These are phyloP conservation scores for Lachnellula willkommii DNA, from an alignment of 2,329 filamentous ascomycete species.

Conservation along the genomic window DNA sequence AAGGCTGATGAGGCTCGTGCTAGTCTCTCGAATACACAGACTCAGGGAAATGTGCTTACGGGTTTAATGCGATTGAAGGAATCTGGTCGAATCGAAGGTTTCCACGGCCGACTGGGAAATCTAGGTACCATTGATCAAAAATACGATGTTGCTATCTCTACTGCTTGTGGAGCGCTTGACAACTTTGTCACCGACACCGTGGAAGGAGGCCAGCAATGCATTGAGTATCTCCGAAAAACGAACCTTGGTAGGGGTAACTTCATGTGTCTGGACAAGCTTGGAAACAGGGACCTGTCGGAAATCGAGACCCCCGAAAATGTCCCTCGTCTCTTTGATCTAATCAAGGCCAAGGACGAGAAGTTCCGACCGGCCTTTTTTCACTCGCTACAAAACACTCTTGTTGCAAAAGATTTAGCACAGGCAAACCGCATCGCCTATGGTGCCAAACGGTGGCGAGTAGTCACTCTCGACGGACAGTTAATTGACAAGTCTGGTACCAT, in stretches of 20 bases:
- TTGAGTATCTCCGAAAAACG: constrained; percentile 95
- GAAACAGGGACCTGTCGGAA: constrained; percentile 67
- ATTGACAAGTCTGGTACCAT: constrained; percentile 99
- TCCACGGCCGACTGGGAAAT: constrained; percentile 91
- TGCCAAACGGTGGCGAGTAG: constrained; percentile 88
- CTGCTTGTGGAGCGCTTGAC: constrained; percentile 83
- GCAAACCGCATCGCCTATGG: constrained; percentile 97
- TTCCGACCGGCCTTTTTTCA: constrained; percentile 93
- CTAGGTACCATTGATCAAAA: constrained; percentile 88
- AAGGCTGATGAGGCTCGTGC: constrained; percentile 95
- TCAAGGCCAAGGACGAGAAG: constrained; percentile 80
- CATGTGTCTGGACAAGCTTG: constrained; percentile 86
- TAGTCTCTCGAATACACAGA: constrained; percentile 83
- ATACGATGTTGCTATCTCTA: constrained; percentile 98
- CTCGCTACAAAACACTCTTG: constrained; percentile 89
- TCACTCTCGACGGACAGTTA: constrained; percentile 88
- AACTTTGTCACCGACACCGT: constrained; percentile 97
- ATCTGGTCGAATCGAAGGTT: constrained; percentile 93
- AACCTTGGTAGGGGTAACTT: constrained; percentile 96
- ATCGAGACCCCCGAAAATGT: constrained; percentile 90
- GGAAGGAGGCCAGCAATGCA: constrained; percentile 94
- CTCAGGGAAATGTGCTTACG: constrained; percentile 84
- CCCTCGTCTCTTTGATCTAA: constrained; percentile 85
- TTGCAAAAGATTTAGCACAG: constrained; percentile 88
- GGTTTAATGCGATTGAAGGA: constrained; percentile 93